Evolutionary conservation across 2,329 filamentous ascomycete species (phyloP).

Genomic region (Exutisphaerella laricina): DNA sequence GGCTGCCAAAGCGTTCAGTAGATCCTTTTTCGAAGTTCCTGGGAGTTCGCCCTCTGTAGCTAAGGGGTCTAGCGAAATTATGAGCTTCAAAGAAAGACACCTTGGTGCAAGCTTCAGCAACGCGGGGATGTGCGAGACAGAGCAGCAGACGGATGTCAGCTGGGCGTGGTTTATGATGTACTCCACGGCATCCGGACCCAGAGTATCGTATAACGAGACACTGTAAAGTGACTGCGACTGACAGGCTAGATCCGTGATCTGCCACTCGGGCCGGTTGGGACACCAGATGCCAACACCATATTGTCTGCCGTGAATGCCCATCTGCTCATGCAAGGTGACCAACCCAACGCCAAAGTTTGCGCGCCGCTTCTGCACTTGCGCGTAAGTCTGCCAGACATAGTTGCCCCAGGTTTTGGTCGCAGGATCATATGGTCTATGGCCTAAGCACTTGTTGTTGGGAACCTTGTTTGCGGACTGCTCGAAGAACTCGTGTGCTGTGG

Average conservation of each 20-base stretch:
- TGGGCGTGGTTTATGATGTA: conserved; percentile 92
- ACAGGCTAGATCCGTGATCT: conserved; percentile 78
- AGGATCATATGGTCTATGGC: conserved; percentile 72
- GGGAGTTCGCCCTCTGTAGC: conserved; percentile 66
- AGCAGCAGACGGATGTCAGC: conserved; percentile 68
- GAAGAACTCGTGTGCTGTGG: conserved; percentile 33
- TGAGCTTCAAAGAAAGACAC: conserved; percentile 75
- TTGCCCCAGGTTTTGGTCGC: conserved; percentile 66
- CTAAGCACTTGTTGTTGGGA: conserved; percentile 68
- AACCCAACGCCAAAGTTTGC: conserved; percentile 82
- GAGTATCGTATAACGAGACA: conserved; percentile 93
- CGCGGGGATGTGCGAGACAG: conserved; percentile 72
- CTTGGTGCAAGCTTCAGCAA: conserved; percentile 75
- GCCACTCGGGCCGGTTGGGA: conserved; percentile 84
- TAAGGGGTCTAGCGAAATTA: conserved; percentile 79
- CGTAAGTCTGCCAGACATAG: conserved; percentile 80
- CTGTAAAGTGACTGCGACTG: conserved; percentile 83
- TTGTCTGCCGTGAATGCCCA: conserved; percentile 60
- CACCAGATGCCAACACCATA: conserved; percentile 80
- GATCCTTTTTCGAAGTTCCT: conserved; percentile 70
- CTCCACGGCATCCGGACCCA: conserved; percentile 85
- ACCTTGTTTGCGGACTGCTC: conserved; percentile 48
- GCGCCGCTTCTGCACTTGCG: conserved; percentile 69
- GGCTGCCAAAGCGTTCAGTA: conserved; percentile 69
- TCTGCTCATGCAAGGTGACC: conserved; percentile 70